phyloP scores from a whole-genome alignment of 208 protist genomes.

The Acanthamoeba royreba region DNA sequence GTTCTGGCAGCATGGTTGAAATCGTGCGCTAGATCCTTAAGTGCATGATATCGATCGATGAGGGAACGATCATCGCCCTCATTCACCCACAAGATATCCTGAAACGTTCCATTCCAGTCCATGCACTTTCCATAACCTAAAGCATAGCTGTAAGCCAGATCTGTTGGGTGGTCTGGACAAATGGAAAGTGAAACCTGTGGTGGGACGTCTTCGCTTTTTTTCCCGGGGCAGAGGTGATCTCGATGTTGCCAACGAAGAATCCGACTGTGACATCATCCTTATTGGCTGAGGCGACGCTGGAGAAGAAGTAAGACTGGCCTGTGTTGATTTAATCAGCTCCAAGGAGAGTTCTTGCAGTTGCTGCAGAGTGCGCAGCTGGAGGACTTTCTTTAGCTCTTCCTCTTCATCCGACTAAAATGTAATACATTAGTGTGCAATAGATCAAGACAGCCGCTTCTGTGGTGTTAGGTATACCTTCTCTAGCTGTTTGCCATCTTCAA shows the following conservation, averaged over 20 bases:
- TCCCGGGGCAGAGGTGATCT: background rate
- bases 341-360: slow-evolving; percentile 25
- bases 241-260: background rate
- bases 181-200: background rate
- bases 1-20: slow-evolving; percentile 29
- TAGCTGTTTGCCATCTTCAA: background rate
- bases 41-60: background rate
- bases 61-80: slow-evolving; percentile 9
- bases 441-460: no score
- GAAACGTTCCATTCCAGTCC: slow-evolving; percentile 27
- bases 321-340: background rate
- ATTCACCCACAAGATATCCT: slow-evolving; percentile 25
- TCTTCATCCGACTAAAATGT: background rate
- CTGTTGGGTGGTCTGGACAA: background rate
- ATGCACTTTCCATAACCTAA: slow-evolving; percentile 8
- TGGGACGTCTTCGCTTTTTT: background rate
- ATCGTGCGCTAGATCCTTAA: slow-evolving; percentile 28
- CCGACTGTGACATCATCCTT: background rate
- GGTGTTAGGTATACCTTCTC: background rate
- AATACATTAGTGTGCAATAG: background rate
- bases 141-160: background rate
- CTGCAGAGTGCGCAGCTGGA: background rate
- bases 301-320: background rate
- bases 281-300: background rate
- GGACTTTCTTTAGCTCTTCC: background rate